Evolutionary conservation across 768 basidiomycete genomes (phyloP).

Genomic region (Lentinus brumalis): DNA sequence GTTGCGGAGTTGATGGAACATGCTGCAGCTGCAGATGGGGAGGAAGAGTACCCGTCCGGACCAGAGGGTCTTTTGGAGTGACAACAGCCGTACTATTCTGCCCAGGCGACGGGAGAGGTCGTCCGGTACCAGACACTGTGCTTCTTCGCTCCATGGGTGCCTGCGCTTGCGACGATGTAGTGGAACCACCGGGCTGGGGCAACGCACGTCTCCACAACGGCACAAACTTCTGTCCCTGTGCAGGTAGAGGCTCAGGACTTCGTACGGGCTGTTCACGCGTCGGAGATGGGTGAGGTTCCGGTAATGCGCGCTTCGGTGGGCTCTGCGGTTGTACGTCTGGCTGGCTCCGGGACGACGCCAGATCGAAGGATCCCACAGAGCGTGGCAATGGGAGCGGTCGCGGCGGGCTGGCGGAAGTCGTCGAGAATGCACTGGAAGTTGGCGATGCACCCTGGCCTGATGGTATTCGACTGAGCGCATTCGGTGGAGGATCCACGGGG

Average conservation of each 20-base stretch:
- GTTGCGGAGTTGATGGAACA: constrained; percentile 6
- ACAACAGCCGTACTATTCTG: not conserved
- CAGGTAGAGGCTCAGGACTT: constrained; percentile 9
- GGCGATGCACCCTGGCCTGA: not conserved
- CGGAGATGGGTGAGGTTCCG: constrained; percentile 2
- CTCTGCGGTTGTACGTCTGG: constrained; percentile 8
- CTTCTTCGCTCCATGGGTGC: constrained; percentile 24
- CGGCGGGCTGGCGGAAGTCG: constrained; percentile 13
- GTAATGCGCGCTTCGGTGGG: constrained; percentile 17
- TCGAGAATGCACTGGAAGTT: constrained; percentile 8
- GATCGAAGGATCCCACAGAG: constrained; percentile 13
- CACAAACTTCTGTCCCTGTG: constrained; percentile 35
- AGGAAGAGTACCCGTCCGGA: constrained; percentile 14
- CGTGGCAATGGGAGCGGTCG: constrained; percentile 22
- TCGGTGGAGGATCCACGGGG: constrained; percentile 2
- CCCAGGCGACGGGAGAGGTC: constrained; percentile 9
- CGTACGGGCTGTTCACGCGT: constrained; percentile 1
- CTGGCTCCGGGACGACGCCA: constrained; percentile 7
- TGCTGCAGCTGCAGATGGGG: constrained; percentile 22
- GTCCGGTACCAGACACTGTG: constrained; percentile 16
- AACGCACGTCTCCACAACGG: constrained; percentile 48
- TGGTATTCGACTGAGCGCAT: not conserved
- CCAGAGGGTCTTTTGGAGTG: constrained; percentile 1
- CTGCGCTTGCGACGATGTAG: constrained; percentile 5
- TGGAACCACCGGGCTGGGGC: constrained; percentile 23